Percentiles rank a stretch among this genome's conserved stretches.
Evolutionary conservation across 495 filamentous ascomycete species (phyloP).

Genomic region (Aspergillus sparsus): DNA sequence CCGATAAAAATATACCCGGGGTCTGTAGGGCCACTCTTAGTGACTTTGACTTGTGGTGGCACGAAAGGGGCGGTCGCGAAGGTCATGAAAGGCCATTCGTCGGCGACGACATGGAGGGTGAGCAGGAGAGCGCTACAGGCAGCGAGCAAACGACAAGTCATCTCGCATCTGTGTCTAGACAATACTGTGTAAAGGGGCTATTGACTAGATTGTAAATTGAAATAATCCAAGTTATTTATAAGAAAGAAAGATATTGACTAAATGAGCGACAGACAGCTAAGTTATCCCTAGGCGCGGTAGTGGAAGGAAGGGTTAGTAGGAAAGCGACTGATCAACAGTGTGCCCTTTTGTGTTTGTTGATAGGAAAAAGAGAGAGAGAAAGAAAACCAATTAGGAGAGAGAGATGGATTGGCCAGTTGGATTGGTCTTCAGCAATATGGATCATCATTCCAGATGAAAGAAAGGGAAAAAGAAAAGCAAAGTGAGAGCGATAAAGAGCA

Average conservation of each 20-base stretch:
- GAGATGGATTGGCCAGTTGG: not conserved
- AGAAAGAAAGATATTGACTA: not conserved
- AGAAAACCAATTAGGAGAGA: not conserved
- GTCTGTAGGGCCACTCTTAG: slow-evolving; percentile 32
- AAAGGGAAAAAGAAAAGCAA: not conserved
- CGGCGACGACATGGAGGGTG: slow-evolving; percentile 28
- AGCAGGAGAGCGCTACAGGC: slow-evolving; percentile 32
- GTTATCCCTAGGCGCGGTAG: not conserved
- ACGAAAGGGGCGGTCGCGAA: slow-evolving; percentile 31
- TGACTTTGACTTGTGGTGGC: slow-evolving; percentile 35
- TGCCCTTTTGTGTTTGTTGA: not conserved
- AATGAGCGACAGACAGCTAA: not conserved
- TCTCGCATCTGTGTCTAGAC: not conserved
- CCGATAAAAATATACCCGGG: slow-evolving; percentile 41
- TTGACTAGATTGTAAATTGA: not conserved
- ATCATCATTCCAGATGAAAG: not conserved
- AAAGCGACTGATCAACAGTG: not conserved
- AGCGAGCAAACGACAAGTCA: slow-evolving; percentile 21
- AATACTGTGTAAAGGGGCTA: no score
- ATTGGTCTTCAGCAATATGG: no score
- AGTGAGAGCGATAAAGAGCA: not conserved
- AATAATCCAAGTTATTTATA: not conserved
- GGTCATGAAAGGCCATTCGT: slow-evolving; percentile 30
- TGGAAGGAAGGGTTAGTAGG: not conserved
- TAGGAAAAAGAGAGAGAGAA: not conserved